Conservation (phyloP, 345 rosid genomes). For the Erysimum cheiranthoides region DNA sequence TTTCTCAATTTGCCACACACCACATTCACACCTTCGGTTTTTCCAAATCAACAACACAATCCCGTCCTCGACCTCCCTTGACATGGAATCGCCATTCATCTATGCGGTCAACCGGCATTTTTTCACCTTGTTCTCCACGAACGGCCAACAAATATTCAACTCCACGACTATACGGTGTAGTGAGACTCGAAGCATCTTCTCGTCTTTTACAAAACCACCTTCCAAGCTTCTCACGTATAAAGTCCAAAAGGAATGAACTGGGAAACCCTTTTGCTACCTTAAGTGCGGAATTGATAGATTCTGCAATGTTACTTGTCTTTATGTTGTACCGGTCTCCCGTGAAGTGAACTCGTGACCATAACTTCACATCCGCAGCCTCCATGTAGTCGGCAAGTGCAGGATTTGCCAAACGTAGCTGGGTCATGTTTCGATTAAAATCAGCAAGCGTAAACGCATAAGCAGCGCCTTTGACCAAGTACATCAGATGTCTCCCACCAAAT, state of each 20-base stretch:
- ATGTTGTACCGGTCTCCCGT: background rate
- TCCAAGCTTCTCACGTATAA: background rate
- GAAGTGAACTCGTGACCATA: background rate
- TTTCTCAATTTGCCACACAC: background rate
- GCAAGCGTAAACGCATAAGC: background rate
- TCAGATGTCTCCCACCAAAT: background rate
- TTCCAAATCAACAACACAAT: background rate
- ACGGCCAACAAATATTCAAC: background rate
- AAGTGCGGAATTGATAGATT: no score
- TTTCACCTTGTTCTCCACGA: background rate
- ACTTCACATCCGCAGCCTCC: background rate
- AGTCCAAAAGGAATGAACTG: background rate
- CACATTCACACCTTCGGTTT: background rate
- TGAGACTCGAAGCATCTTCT: background rate
- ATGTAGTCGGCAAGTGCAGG: background rate
- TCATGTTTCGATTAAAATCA: background rate
- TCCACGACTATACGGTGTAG: background rate
- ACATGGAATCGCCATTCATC: background rate
- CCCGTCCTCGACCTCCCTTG: background rate
- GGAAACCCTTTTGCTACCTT: background rate
- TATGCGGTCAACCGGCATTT: background rate
- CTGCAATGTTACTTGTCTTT: background rate
- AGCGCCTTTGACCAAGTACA: background rate
- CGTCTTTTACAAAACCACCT: background rate
- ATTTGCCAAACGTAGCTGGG: rapidly evolving